phyloP scores from a whole-genome alignment of 495 filamentous ascomycete genomes.

The Neurospora terricola region DNA sequence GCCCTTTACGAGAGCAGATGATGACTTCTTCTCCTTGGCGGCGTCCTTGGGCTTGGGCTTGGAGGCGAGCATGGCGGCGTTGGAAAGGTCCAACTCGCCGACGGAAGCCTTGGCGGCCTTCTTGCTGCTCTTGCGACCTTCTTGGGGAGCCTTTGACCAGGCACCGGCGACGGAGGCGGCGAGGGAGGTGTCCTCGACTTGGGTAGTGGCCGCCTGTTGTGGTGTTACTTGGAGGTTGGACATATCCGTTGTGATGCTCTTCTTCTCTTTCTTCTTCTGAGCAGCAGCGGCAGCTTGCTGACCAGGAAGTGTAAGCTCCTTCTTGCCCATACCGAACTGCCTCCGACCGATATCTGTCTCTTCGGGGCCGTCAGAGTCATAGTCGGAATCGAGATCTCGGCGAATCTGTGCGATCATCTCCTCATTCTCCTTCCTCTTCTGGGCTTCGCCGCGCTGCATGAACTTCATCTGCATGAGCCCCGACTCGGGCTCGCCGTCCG shows the following conservation, averaged over 20 bases:
- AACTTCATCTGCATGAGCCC: slow-evolving; percentile 70
- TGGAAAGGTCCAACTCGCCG: slow-evolving; percentile 30
- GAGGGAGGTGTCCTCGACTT: background rate
- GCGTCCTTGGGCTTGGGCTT: slow-evolving; percentile 18
- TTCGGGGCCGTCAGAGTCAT: slow-evolving; percentile 45
- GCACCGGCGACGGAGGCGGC: slow-evolving; percentile 4
- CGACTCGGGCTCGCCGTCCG: slow-evolving; percentile 26
- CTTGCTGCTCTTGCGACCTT: slow-evolving; percentile 21
- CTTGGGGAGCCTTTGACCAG: background rate
- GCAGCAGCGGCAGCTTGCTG: slow-evolving; percentile 8
- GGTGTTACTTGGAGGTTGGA: background rate
- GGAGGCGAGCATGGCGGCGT: slow-evolving; percentile 22
- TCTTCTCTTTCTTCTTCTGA: slow-evolving; percentile 1
- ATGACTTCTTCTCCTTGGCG: background rate
- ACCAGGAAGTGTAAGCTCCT: slow-evolving; percentile 5
- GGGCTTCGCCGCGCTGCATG: slow-evolving; percentile 80
- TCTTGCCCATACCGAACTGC: slow-evolving; percentile 45
- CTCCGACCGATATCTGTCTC: slow-evolving; percentile 55
- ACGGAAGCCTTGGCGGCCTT: slow-evolving; percentile 13
- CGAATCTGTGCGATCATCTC: slow-evolving; percentile 65
- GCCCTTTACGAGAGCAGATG: background rate
- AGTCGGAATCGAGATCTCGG: slow-evolving; percentile 53
- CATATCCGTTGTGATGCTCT: background rate
- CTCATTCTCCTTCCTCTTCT: slow-evolving; percentile 68
- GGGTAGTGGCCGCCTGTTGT: background rate